These are phyloP conservation scores for Plasmodium vivax DNA, from an alignment of 169 alveolate species.

Conservation along the genomic window DNA sequence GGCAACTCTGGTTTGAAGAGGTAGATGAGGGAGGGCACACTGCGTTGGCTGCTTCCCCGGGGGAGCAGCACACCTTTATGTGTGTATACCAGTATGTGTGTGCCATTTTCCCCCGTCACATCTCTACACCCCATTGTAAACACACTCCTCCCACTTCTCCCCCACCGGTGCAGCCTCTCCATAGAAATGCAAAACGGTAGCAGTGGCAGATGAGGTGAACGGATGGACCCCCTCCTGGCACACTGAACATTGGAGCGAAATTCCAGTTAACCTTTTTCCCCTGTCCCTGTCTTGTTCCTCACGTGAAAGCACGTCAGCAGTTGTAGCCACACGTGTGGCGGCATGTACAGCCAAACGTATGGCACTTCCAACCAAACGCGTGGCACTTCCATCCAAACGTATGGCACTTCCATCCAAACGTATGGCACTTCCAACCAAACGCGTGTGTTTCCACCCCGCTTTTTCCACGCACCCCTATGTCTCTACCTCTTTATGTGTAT, in stretches of 20 bases:
- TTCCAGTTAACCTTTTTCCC: not conserved
- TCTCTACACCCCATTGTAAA: not conserved
- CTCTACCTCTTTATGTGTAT: not conserved
- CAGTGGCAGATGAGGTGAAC: not conserved
- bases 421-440: too few relatives aligned
- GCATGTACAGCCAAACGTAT: not conserved
- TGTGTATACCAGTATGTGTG: too few relatives aligned
- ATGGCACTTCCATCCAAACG: too few relatives aligned
- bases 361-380: too few relatives aligned
- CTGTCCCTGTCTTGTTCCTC: not conserved
- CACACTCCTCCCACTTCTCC: not conserved
- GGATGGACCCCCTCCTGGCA: not conserved
- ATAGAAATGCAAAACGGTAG: slow-evolving; percentile 6
- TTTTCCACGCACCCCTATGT: not conserved
- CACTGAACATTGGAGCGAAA: too few relatives aligned
- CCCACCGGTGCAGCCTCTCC: not conserved
- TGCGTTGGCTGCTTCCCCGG: not conserved
- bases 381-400: too few relatives aligned
- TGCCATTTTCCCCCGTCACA: not conserved
- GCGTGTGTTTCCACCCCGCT: not conserved
- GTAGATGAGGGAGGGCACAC: not conserved
- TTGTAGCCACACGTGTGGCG: not conserved
- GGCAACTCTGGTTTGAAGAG: not conserved
- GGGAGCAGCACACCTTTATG: not conserved
- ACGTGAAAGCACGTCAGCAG: not conserved